Conservation (phyloP, 345 rosid species). For the Erysimum cheiranthoides region DNA sequence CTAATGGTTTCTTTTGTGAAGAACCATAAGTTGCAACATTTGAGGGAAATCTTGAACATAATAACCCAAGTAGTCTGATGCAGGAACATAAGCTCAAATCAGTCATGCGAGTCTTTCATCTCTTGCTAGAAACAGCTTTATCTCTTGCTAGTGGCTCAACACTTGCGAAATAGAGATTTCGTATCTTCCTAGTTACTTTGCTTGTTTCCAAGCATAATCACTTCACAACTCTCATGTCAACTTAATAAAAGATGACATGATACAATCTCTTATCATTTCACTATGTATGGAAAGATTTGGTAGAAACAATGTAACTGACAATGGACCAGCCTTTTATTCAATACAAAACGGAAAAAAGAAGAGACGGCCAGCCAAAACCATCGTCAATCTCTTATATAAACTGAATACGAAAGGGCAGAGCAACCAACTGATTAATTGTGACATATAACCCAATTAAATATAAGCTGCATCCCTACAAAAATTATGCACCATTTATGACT, state of each 20-base stretch:
- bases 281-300: not conserved
- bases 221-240: not conserved
- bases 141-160: not conserved
- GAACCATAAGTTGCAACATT: not conserved
- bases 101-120: not conserved
- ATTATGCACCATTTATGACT: slow-evolving; percentile 31
- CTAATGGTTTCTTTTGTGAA: not conserved
- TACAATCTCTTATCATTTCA: not conserved
- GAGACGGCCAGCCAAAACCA: slow-evolving; percentile 30
- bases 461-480: slow-evolving; percentile 43
- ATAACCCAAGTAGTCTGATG: not conserved
- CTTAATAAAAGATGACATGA: not conserved
- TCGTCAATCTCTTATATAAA: slow-evolving; percentile 18
- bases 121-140: not conserved
- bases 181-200: slow-evolving; percentile 2
- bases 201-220: not conserved
- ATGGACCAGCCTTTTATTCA: slow-evolving; percentile 33
- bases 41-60: not conserved
- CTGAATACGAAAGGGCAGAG: slow-evolving; percentile 29
- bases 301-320: slow-evolving; percentile 14
- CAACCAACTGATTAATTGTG: slow-evolving; percentile 32
- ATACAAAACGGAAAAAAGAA: slow-evolving; percentile 10
- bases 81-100: not conserved
- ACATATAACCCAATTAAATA: slow-evolving; percentile 32
- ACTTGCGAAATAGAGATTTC: not conserved